Base-by-base conservation (phyloP, 352 stramenopile species). In the Blastocystis hominis region DNA sequence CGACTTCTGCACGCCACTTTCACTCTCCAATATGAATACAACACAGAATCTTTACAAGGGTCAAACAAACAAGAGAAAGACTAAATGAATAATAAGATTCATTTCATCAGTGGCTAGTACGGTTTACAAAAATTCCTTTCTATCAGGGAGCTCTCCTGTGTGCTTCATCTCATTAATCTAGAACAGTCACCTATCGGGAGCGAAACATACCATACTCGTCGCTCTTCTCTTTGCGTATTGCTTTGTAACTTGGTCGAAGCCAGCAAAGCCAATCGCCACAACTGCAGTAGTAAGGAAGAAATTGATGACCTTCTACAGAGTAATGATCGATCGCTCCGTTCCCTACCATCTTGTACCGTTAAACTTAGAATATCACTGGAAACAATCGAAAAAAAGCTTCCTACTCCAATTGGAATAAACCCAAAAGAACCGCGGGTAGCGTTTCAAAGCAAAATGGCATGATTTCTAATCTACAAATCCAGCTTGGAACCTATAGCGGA, bases 161-260 rank as follows among this genome's bases (percentile, higher is more conserved):
- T 30, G 44, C 53, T 80, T 80, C 70, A 80, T 80, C 70, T 80
- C 70, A 9, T 80, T 62, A 30, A 80, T 9, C 70, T 80, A 40
- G 10, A 80, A 40, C 15, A 0, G n/a, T 80, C 53, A 15, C 46
- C 13, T 30, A 4, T 50, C 55, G 3, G 24, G 63, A 20, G 13
- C 2, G 7, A 62, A 36, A 17, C 36, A 47, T 64, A 80, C 70
- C 70, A 80, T 80, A 24, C 55, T 62, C 13, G 44, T 64, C 36
- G 70, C 70, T 47, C 70, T 61, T 80, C 70, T 80, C 70, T 80
- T 80, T 80, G 38, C 70, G 20, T 80, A 80, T 6, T 80, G 70
- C 44, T 80, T 80, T 30, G 40, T 17, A 40, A 64, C 15, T 2
- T 42, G 20, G 42, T 80, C 50, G 9, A 80, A 24, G 9, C 70